Percentiles rank a stretch among this genome's conserved stretches.
Evolutionary conservation across 1,139 yeast genomes (phyloP).

Genomic region (Pichia norvegensis): DNA sequence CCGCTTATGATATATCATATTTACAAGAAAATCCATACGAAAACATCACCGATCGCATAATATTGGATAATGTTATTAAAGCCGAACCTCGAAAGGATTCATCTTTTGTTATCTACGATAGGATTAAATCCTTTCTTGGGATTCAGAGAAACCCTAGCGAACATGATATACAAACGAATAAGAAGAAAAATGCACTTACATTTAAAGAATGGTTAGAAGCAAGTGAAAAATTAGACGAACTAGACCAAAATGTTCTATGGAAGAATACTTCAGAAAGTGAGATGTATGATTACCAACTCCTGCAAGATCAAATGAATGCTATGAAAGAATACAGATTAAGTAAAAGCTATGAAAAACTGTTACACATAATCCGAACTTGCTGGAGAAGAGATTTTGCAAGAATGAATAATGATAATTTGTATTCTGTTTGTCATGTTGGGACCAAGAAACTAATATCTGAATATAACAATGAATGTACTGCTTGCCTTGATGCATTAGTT

Average conservation of each 20-base stretch:
- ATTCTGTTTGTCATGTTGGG: slow-evolving; percentile 74
- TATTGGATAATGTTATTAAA: slow-evolving; percentile 7
- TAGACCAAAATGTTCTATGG: slow-evolving; percentile 65
- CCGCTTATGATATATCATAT: slow-evolving; percentile 17
- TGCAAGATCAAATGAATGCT: slow-evolving; percentile 47
- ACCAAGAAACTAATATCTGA: slow-evolving; percentile 80
- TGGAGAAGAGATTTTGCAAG: slow-evolving; percentile 84
- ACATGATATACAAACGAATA: slow-evolving; percentile 14
- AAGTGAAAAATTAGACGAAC: slow-evolving; percentile 54
- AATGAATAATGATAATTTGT: slow-evolving; percentile 75
- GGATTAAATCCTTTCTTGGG: neutral
- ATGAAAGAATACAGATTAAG: slow-evolving; percentile 51
- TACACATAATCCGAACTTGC: slow-evolving; percentile 73
- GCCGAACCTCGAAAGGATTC: neutral
- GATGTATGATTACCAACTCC: slow-evolving; percentile 62
- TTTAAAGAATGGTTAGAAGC: slow-evolving; percentile 66
- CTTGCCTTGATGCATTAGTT: slow-evolving; percentile 46
- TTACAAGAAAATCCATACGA: slow-evolving; percentile 21
- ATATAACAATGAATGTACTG: slow-evolving; percentile 69
- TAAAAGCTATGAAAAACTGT: slow-evolving; percentile 51
- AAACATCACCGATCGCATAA: slow-evolving; percentile 20
- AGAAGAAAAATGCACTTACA: slow-evolving; percentile 38
- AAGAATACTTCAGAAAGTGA: slow-evolving; percentile 52
- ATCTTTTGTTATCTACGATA: neutral
- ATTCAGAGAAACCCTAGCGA: neutral